Conservation (phyloP, 768 basidiomycete genomes). For the Paxillus rubicundulus region DNA sequence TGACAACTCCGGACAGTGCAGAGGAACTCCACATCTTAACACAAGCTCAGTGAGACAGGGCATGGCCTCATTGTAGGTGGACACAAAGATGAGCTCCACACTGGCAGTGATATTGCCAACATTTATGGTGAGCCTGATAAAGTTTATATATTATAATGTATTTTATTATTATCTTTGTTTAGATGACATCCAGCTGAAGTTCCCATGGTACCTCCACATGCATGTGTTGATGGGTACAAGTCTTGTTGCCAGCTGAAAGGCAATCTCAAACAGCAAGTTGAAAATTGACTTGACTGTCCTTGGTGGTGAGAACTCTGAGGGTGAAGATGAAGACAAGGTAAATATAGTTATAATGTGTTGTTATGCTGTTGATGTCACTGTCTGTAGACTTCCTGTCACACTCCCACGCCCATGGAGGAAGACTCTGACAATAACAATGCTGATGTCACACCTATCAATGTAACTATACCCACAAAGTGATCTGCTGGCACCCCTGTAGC, state of each 20-base stretch:
- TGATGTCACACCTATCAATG: too few species aligned
- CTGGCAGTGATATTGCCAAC: slow-evolving; percentile 6
- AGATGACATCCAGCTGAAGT: slow-evolving; percentile 22
- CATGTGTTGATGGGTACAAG: slow-evolving; percentile 17
- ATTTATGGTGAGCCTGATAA: slow-evolving; percentile 2
- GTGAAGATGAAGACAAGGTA: not conserved
- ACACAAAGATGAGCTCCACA: not conserved
- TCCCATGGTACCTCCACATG: slow-evolving; percentile 27
- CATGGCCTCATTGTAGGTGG: slow-evolving; percentile 9
- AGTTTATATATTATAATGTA: not conserved
- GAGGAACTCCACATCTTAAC: too few species aligned
- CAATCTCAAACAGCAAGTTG: slow-evolving; percentile 19
- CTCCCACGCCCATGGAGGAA: too few species aligned
- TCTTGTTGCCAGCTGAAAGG: slow-evolving; percentile 17
- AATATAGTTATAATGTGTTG: too few species aligned
- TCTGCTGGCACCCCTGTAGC: too few species aligned
- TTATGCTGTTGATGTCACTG: too few species aligned
- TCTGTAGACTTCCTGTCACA: too few species aligned
- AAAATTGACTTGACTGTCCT: slow-evolving; percentile 10
- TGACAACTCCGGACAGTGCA: too few species aligned
- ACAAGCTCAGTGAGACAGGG: slow-evolving; percentile 5
- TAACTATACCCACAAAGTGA: too few species aligned
- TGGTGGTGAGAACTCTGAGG: not conserved
- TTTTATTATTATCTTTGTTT: not conserved
- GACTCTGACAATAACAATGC: too few species aligned